phyloP scores from a whole-genome alignment of 257 asterid species.

The Thymus quinquecostatus region DNA sequence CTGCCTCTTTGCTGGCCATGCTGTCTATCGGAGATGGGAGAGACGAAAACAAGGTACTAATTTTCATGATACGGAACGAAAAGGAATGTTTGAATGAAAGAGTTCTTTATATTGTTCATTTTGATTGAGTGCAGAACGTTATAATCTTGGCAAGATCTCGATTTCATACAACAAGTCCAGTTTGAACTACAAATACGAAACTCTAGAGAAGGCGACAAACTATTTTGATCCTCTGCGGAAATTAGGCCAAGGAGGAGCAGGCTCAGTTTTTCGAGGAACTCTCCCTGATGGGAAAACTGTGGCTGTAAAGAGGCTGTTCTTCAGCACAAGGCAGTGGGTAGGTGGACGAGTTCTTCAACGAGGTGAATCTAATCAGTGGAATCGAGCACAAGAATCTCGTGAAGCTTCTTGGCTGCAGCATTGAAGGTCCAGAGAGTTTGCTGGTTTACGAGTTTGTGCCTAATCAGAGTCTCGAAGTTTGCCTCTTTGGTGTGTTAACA shows the following conservation, averaged over 20 bases:
- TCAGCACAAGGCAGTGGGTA: constrained; percentile 85
- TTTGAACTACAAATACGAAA: constrained; percentile 78
- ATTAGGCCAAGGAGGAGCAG: constrained; percentile 96
- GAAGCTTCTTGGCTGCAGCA: constrained; percentile 94
- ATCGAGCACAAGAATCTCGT: constrained; percentile 90
- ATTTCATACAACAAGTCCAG: constrained; percentile 69
- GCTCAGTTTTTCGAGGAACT: constrained; percentile 75
- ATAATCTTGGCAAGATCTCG: constrained; percentile 69
- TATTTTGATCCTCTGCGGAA: constrained; percentile 63
- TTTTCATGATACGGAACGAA: neutral
- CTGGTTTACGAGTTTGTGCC: constrained; percentile 81
- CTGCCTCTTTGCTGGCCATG: constrained; percentile 52
- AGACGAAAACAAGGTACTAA: constrained; percentile 70
- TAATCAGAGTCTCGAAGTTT: constrained; percentile 73
- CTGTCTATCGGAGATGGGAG: constrained; percentile 44
- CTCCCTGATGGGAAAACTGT: constrained; percentile 62
- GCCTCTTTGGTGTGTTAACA: constrained; percentile 55
- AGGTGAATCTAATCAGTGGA: constrained; percentile 78
- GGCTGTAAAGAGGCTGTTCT: constrained; percentile 86
- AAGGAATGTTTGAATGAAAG: neutral
- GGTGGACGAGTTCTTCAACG: constrained; percentile 97
- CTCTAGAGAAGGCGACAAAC: constrained; percentile 83
- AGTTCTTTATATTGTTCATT: neutral
- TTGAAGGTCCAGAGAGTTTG: constrained; percentile 94
- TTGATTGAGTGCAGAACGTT: constrained; percentile 50